Percentiles rank a stretch among this genome's conserved stretches.
Conservation (phyloP, 257 asterid genomes). For the Galeopsis tetrahit region DNA sequence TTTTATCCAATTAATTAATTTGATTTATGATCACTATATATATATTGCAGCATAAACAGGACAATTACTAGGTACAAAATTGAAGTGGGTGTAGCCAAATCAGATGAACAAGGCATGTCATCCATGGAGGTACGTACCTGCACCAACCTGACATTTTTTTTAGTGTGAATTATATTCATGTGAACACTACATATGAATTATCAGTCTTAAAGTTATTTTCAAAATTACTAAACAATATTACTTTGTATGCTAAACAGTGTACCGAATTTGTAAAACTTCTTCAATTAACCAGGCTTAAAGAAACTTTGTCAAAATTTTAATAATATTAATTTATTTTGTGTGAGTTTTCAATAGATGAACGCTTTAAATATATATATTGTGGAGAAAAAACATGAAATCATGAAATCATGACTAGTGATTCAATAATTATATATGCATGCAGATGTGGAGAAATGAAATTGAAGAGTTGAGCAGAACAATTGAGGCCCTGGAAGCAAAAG, state of each 20-base stretch:
- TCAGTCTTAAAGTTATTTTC: too few relatives aligned
- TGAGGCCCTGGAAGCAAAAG: slow-evolving; percentile 56
- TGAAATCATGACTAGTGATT: background rate
- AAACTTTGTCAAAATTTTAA: background rate
- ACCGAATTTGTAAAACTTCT: too few relatives aligned
- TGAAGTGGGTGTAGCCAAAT: slow-evolving; percentile 48
- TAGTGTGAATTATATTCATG: too few relatives aligned
- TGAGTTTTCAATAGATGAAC: background rate
- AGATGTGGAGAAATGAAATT: slow-evolving; percentile 61
- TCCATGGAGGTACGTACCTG: slow-evolving; percentile 44
- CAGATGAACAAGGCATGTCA: slow-evolving; percentile 47
- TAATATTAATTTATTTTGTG: background rate
- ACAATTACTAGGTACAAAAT: slow-evolving; percentile 56
- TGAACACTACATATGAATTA: too few relatives aligned
- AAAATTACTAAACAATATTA: too few relatives aligned
- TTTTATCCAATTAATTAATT: background rate
- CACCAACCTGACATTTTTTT: background rate
- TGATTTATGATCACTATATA: background rate
- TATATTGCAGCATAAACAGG: slow-evolving; percentile 47
- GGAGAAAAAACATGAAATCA: background rate
- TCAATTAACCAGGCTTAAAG: too few relatives aligned
- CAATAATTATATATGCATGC: slow-evolving; percentile 18
- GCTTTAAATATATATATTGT: background rate
- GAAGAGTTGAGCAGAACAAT: slow-evolving; percentile 52
- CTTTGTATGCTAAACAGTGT: too few relatives aligned